Evolutionary conservation across 2,329 filamentous ascomycete genomes (phyloP).

Genomic region (Camillea tinctor): DNA sequence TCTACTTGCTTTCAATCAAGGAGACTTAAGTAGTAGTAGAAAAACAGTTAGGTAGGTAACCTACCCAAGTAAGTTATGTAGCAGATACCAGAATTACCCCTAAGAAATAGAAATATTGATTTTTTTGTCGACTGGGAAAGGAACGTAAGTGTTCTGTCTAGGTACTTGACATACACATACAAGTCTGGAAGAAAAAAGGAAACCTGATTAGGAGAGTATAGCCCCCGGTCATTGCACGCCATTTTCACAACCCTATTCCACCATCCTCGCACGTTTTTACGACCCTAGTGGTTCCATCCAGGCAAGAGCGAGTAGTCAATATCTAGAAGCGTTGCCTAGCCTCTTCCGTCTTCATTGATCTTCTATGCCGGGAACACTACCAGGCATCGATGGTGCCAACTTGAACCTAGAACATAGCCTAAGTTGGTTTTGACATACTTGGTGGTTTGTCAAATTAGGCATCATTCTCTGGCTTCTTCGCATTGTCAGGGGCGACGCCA

Average conservation of each 20-base stretch:
- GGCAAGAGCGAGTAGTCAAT: background rate
- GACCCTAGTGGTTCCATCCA: background rate
- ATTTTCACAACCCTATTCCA: background rate
- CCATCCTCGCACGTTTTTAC: background rate
- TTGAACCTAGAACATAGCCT: background rate
- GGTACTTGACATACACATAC: background rate
- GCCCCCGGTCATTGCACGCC: too few species aligned
- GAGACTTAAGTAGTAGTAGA: too few species aligned
- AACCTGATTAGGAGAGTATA: background rate
- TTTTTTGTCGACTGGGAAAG: background rate
- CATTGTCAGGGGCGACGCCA: constrained; percentile 19
- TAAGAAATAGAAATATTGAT: background rate
- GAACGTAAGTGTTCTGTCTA: background rate
- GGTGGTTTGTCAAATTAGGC: constrained; percentile 14
- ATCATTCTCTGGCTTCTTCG: constrained; percentile 30
- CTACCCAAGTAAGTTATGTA: too few species aligned
- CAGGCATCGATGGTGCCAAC: background rate
- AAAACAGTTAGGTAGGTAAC: background rate
- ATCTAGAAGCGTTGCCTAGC: background rate
- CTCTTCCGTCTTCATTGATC: background rate
- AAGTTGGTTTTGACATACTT: background rate
- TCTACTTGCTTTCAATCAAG: too few species aligned
- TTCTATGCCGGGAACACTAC: background rate
- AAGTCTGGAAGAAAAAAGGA: background rate
- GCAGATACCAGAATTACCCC: background rate